Conservation (phyloP, 352 stramenopile genomes). For the Phytophthora ramorum region DNA sequence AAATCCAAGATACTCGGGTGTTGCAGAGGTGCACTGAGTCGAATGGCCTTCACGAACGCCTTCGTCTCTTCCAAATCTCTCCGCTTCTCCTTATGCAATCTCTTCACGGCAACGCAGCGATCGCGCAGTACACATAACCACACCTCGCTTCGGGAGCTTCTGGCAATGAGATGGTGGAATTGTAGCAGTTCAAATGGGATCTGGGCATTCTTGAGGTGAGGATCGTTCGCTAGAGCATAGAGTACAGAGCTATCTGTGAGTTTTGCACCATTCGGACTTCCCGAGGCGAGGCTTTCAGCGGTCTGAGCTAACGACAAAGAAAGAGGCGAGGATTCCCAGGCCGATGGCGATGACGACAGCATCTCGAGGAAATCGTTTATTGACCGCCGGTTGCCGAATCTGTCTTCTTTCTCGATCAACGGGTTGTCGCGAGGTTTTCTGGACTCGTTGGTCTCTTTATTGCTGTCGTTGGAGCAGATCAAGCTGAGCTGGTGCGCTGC, state of each 20-base stretch:
- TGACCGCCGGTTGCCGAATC: constrained; percentile 17
- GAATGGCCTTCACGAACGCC: constrained; percentile 45
- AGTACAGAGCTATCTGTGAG: constrained; percentile 15
- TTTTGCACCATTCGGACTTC: constrained; percentile 14
- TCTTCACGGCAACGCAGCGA: constrained; percentile 50
- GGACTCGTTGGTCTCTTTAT: neutral
- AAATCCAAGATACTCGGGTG: constrained; percentile 53
- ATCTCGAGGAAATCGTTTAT: constrained; percentile 20
- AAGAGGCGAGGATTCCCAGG: constrained; percentile 20
- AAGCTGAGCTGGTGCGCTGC: constrained; percentile 7
- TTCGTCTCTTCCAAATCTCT: constrained; percentile 35
- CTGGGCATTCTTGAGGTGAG: constrained; percentile 25
- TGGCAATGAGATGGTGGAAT: constrained; percentile 39
- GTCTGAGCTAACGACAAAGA: constrained; percentile 21
- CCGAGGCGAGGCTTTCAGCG: constrained; percentile 28
- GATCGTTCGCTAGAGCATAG: constrained; percentile 31
- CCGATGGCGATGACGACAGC: constrained; percentile 12
- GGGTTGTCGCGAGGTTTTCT: constrained; percentile 1
- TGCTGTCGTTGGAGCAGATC: neutral
- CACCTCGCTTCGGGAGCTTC: constrained; percentile 40
- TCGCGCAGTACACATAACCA: constrained; percentile 41
- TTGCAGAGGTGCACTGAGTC: constrained; percentile 34
- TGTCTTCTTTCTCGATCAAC: constrained; percentile 16
- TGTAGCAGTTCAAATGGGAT: constrained; percentile 48
- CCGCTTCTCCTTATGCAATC: constrained; percentile 28